A percentile compares a stretch with the other conserved stretches of the same genome.
These are phyloP conservation scores for Acanthamoeba lenticulata DNA, from an alignment of 208 protist genomes.

Conservation along the genomic window DNA sequence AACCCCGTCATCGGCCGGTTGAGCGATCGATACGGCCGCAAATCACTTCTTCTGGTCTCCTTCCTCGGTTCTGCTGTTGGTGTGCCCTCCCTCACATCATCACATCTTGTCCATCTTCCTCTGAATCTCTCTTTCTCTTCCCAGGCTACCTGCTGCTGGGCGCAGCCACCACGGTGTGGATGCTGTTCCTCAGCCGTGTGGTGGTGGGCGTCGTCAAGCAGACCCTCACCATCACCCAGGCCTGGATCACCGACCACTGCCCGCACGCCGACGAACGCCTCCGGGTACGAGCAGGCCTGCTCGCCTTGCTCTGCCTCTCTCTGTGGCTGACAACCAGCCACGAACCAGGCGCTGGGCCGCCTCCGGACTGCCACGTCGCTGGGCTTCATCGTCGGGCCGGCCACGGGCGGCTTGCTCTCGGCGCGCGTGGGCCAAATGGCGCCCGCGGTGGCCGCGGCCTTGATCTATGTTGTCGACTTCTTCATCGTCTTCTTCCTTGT, in stretches of 20 bases:
- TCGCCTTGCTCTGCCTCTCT: background rate
- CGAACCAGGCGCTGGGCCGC: conserved; percentile 17
- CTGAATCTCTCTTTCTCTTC: too few species aligned
- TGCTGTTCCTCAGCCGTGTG: conserved; percentile 13
- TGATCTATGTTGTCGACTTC: background rate
- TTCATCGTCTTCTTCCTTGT: conserved; percentile 28
- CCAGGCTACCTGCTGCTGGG: conserved; percentile 40
- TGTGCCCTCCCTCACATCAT: too few species aligned
- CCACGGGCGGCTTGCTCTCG: background rate
- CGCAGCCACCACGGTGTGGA: background rate
- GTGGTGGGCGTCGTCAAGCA: conserved; percentile 27
- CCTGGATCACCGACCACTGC: conserved; percentile 17
- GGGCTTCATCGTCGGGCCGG: conserved; percentile 21
- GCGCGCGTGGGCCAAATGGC: conserved; percentile 33
- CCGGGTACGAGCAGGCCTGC: background rate
- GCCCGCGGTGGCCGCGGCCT: background rate
- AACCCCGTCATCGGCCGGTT: conserved; percentile 17
- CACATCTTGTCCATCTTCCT: background rate
- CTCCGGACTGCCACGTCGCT: background rate
- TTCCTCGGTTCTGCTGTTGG: background rate
- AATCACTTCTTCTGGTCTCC: conserved; percentile 2
- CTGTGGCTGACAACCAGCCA: too few species aligned
- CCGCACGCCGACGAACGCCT: background rate
- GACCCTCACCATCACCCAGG: conserved; percentile 22
- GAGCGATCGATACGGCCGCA: background rate